Conservation (phyloP, 2,329 filamentous ascomycete species). For the Colletotrichum trifolii region DNA sequence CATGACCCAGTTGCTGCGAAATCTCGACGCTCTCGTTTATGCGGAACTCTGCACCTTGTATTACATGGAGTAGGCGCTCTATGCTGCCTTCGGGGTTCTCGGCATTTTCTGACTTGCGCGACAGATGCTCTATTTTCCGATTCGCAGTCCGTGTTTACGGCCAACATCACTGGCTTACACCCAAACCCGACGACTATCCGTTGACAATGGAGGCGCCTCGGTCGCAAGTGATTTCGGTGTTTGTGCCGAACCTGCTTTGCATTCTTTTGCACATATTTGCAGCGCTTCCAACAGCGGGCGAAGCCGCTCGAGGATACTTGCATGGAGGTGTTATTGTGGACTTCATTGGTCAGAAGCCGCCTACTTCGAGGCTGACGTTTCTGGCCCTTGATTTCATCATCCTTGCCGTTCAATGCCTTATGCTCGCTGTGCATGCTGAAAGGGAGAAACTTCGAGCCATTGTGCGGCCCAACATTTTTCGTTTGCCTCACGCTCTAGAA, state of each 20-base stretch:
- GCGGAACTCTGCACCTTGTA: slow-evolving; percentile 74
- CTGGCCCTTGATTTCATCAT: slow-evolving; percentile 67
- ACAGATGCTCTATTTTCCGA: slow-evolving; percentile 73
- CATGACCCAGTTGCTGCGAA: slow-evolving; percentile 68
- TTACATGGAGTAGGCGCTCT: slow-evolving; percentile 72
- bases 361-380: slow-evolving; percentile 66
- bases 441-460: slow-evolving; percentile 65
- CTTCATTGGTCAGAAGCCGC: slow-evolving; percentile 74
- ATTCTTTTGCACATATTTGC: slow-evolving; percentile 68
- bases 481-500: slow-evolving; percentile 15
- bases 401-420: slow-evolving; percentile 68
- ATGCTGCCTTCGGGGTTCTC: not conserved
- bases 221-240: slow-evolving; percentile 67
- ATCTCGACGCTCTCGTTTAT: slow-evolving; percentile 72
- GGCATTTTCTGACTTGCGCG: slow-evolving; percentile 35
- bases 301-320: slow-evolving; percentile 72
- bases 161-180: slow-evolving; percentile 73
- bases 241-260: slow-evolving; percentile 69
- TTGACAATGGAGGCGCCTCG: slow-evolving; percentile 66
- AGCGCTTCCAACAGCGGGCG: slow-evolving; percentile 66
- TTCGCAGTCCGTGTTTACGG: slow-evolving; percentile 68
- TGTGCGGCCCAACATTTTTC: slow-evolving; percentile 34
- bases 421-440: slow-evolving; percentile 72
- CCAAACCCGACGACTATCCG: slow-evolving; percentile 67
- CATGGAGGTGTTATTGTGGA: slow-evolving; percentile 76